Evolutionary conservation across 805 yeast genomes (phyloP), one percentile per base, ranked within the genome.

Genomic region (Hanseniaspora valbyensis): DNA sequence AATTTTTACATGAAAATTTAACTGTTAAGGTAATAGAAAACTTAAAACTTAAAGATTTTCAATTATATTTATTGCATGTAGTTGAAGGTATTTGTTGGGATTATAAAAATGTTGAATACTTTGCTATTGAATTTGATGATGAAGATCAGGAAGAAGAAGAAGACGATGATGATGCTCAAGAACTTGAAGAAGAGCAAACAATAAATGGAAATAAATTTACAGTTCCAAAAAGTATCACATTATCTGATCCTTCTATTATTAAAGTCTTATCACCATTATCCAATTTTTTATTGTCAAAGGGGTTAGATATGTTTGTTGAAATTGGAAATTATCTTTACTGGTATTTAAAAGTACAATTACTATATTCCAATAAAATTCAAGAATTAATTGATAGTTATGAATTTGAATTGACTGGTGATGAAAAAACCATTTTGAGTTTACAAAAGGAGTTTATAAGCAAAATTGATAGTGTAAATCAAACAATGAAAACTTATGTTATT

Each of bases 251-350:
- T 56, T 62, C 6, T 57, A 69, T 14, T 18, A 29, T 26, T 2
- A 22, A n/a, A 5, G 22, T 10, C 13, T 16, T 40, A 4, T 80
- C 90, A 0, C 87, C 89, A 0, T 66, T 83, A 46, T 84, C 86
- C 0, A 76, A 77, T 48, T 88, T 90, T 60, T 67, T 92, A 37
- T 80, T 89, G 38, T 78, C 78, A 25, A 71, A 90, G 42, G 80
- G 95, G 0, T 69, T 80, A 1, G 68, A 74, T 18, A 83, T 82
- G 9, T 48, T 48, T 60, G 74, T 75, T 19, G 69, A 75, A 18
- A 68, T 94, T 37, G 92, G 95, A 0, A 88, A 81, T 60, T 86
- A 76, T 60, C 78, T 94, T 54, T 89, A 86, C 63, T 92, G 98
- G 97, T 86, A 82, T 61, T 74, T 92, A 45, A 81, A 80, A 55